Evolutionary conservation across 1,284 basidiomycete species (phyloP).

Genomic region (Lentinus polychrous): DNA sequence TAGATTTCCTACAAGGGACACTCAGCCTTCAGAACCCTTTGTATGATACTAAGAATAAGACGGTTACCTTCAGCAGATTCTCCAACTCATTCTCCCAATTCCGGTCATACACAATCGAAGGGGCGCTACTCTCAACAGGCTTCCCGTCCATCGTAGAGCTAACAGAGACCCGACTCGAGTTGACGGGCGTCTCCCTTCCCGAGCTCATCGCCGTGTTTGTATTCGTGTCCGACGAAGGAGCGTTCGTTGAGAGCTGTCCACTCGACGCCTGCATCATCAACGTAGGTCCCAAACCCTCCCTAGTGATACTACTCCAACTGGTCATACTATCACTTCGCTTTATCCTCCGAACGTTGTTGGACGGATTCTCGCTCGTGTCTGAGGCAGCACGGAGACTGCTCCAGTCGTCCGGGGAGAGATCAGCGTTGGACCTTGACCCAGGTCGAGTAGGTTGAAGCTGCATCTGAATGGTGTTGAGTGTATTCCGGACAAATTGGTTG

Average conservation of each 20-base stretch:
- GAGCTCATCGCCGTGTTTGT: conserved; percentile 16
- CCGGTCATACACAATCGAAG: conserved; percentile 46
- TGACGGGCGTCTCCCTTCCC: conserved; percentile 23
- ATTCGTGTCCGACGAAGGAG: conserved; percentile 24
- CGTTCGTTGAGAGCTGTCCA: conserved; percentile 21
- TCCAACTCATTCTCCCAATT: conserved; percentile 86
- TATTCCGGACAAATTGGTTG: conserved; percentile 91
- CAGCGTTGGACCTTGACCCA: conserved; percentile 41
- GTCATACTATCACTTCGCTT: conserved; percentile 76
- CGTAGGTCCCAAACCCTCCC: conserved; percentile 38
- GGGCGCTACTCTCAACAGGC: conserved; percentile 23
- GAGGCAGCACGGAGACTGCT: conserved; percentile 49
- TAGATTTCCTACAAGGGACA: conserved; percentile 79
- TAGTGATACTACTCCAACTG: conserved; percentile 74
- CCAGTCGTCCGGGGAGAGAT: conserved; percentile 63
- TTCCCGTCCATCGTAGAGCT: conserved; percentile 32
- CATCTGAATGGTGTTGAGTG: conserved; percentile 77
- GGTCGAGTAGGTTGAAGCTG: conserved; percentile 53
- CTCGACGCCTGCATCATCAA: conserved; percentile 25
- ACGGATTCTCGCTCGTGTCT: conserved; percentile 35
- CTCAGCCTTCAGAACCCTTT: conserved; percentile 7
- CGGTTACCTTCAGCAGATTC: conserved; percentile 70
- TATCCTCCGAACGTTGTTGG: conserved; percentile 42
- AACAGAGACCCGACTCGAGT: conserved; percentile 41
- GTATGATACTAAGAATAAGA: conserved; percentile 6